phyloP scores from a whole-genome alignment of 2,329 filamentous ascomycete genomes.

The Sclerotiophoma versabilis region DNA sequence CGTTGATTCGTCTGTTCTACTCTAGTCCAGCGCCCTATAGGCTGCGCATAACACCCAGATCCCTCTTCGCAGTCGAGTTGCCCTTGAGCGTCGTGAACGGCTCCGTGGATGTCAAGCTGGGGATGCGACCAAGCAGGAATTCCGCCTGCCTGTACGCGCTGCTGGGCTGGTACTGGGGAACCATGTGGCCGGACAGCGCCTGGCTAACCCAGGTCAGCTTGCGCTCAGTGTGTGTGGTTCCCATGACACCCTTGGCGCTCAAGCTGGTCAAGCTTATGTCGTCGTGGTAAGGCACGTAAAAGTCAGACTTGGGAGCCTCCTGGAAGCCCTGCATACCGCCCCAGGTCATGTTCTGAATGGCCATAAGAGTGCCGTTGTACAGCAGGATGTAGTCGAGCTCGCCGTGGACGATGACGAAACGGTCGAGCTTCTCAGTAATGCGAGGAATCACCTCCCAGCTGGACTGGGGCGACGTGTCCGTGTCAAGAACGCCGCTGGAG shows the following conservation, averaged over 20 bases:
- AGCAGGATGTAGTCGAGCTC: slow-evolving; percentile 72
- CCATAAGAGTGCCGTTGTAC: slow-evolving; percentile 72
- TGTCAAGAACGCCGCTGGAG: slow-evolving; percentile 55
- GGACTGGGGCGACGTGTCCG: slow-evolving; percentile 63
- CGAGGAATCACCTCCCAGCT: slow-evolving; percentile 67
- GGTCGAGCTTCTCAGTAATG: slow-evolving; percentile 75
- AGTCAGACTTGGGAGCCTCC: slow-evolving; percentile 63
- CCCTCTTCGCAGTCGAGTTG: slow-evolving; percentile 20
- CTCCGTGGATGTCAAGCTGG: slow-evolving; percentile 56
- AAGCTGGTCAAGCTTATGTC: slow-evolving; percentile 56
- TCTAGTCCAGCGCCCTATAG: background rate
- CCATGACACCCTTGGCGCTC: slow-evolving; percentile 71
- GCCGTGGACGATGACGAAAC: slow-evolving; percentile 76
- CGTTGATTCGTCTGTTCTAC: slow-evolving; percentile 1
- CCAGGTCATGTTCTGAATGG: slow-evolving; percentile 85
- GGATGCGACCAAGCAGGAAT: slow-evolving; percentile 74
- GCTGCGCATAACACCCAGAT: slow-evolving; percentile 17
- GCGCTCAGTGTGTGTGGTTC: slow-evolving; percentile 74
- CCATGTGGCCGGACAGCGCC: slow-evolving; percentile 71
- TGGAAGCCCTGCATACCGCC: slow-evolving; percentile 75
- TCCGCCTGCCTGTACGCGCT: slow-evolving; percentile 76
- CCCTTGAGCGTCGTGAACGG: slow-evolving; percentile 40
- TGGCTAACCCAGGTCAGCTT: slow-evolving; percentile 76
- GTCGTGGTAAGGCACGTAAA: slow-evolving; percentile 72
- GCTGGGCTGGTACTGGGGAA: slow-evolving; percentile 71